These are phyloP conservation scores for Glycyrrhiza uralensis DNA, from an alignment of 306 rosid species.

Conservation along the genomic window DNA sequence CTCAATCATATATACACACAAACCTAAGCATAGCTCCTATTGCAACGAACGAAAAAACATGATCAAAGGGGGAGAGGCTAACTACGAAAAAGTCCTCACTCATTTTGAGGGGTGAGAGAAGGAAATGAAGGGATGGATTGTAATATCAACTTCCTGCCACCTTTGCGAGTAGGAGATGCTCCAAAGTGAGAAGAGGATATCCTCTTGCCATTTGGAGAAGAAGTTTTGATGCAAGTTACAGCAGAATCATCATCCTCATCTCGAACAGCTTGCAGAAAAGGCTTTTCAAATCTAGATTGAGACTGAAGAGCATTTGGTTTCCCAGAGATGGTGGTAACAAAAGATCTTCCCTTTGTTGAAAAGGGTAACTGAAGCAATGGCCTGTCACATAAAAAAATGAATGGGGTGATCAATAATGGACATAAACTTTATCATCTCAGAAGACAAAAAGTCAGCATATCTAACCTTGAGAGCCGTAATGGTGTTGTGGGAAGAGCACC, in stretches of 20 bases:
- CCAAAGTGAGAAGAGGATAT: conserved; percentile 68
- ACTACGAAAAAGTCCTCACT: conserved; percentile 5
- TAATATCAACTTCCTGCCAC: conserved; percentile 77
- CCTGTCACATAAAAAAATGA: conserved; percentile 37
- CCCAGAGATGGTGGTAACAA: conserved; percentile 53
- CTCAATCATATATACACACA: conserved; percentile 33
- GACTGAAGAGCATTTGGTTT: conserved; percentile 46
- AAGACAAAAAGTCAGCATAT: conserved; percentile 15
- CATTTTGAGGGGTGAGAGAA: conserved; percentile 70
- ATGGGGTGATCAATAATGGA: conserved; percentile 1
- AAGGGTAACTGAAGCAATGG: conserved; percentile 55
- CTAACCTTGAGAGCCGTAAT: conserved; percentile 58
- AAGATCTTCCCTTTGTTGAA: conserved; percentile 65
- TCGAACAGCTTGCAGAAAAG: conserved; percentile 28
- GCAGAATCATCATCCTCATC: conserved; percentile 65
- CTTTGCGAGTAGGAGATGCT: conserved; percentile 58
- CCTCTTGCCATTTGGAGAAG: conserved; percentile 88
- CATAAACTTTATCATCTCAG: conserved; percentile 8
- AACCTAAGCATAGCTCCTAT: conserved; percentile 20
- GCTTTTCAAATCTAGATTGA: conserved; percentile 48
- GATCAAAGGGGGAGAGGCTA: no score
- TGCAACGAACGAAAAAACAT: conserved; percentile 16
- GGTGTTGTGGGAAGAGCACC: conserved; percentile 61
- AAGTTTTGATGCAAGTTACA: conserved; percentile 52
- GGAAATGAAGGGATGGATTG: conserved; percentile 90